These are phyloP conservation scores for Penicillium brevicompactum DNA, from an alignment of 2,329 filamentous ascomycete species.

Conservation along the genomic window DNA sequence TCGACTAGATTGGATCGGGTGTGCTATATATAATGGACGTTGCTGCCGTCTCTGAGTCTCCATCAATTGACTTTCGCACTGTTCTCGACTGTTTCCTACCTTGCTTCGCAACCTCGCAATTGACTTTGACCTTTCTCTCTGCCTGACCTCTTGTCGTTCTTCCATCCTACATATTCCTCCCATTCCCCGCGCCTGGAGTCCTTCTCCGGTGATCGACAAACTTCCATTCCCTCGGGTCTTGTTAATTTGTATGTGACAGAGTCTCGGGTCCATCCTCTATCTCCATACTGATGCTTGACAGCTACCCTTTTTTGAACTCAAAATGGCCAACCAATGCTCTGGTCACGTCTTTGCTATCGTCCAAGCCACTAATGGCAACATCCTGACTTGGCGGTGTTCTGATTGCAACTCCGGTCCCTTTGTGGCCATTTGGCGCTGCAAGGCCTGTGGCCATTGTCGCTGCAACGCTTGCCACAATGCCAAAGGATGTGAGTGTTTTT, in stretches of 20 bases:
- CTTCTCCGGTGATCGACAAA: conserved; percentile 23
- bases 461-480: conserved; percentile 44
- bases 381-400: conserved; percentile 47
- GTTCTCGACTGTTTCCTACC: background rate
- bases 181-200: conserved; percentile 6
- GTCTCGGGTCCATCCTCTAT: conserved; percentile 5
- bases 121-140: background rate
- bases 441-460: conserved; percentile 44
- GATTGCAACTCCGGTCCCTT: conserved; percentile 46
- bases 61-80: background rate
- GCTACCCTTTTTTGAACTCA: background rate
- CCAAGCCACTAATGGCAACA: conserved; percentile 45
- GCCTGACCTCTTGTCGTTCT: background rate
- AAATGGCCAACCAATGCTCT: conserved; percentile 44
- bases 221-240: conserved; percentile 22
- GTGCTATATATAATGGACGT: background rate
- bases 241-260: conserved; percentile 22
- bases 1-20: background rate
- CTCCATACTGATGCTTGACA: background rate
- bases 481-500: conserved; percentile 28
- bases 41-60: background rate
- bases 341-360: conserved; percentile 43
- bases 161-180: background rate
- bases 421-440: conserved; percentile 47
- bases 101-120: background rate